phyloP scores from a whole-genome alignment of 2,329 filamentous ascomycete genomes.

The Hysterium pulicare region DNA sequence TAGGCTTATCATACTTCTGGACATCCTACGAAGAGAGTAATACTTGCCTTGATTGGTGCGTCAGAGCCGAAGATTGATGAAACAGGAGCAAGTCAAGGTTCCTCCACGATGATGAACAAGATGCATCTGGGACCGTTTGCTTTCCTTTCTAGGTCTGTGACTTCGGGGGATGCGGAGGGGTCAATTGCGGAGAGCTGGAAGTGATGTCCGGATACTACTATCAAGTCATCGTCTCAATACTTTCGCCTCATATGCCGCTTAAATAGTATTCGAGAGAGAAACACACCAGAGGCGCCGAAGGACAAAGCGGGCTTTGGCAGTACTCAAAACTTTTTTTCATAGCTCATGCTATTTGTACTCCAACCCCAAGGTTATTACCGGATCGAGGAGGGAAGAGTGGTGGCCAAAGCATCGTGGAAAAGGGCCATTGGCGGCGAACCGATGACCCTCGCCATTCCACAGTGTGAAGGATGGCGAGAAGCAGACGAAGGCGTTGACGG shows the following conservation, averaged over 20 bases:
- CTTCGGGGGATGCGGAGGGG: slow-evolving; percentile 5
- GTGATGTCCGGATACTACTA: too few relatives aligned
- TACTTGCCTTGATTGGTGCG: too few relatives aligned
- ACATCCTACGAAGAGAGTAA: too few relatives aligned
- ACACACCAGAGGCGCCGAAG: too few relatives aligned
- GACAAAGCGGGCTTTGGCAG: too few relatives aligned
- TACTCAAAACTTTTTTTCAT: too few relatives aligned
- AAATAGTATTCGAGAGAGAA: too few relatives aligned
- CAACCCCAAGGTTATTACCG: slow-evolving; percentile 1
- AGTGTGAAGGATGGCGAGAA: slow-evolving; percentile 2
- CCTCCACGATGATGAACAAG: slow-evolving; percentile 7
- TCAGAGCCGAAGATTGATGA: too few relatives aligned
- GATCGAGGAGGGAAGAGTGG: slow-evolving; percentile 1
- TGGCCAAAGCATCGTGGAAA: slow-evolving; percentile 1
- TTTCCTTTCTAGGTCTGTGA: neutral
- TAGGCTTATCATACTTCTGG: too few relatives aligned
- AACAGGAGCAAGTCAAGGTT: slow-evolving; percentile 27
- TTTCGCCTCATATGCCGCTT: too few relatives aligned
- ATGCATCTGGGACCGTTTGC: slow-evolving; percentile 1
- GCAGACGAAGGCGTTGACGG: slow-evolving; percentile 1
- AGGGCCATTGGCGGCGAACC: neutral
- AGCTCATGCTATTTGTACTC: too few relatives aligned
- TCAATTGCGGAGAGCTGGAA: slow-evolving; percentile 4
- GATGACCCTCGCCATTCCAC: neutral
- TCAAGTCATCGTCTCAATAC: too few relatives aligned